Base-by-base conservation (phyloP, 495 filamentous ascomycete species). In the Podospora appendiculata region DNA sequence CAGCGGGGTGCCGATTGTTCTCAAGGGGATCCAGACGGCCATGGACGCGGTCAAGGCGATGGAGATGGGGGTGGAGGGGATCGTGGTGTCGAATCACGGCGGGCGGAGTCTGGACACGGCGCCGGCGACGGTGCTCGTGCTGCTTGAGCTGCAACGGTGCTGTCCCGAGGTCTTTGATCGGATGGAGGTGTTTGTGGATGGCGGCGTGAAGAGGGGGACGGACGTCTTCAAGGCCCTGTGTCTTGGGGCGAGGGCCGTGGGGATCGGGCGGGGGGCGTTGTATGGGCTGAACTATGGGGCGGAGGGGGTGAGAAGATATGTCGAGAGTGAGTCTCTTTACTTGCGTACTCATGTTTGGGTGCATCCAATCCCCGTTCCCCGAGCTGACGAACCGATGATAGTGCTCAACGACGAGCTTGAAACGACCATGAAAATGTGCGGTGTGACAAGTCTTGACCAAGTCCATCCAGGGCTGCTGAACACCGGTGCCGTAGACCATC, bases 361-460 rank as follows among this genome's bases (percentile, higher is more conserved):
- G 13, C n/a, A 12, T 16, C 41, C 13, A 18, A 14, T 42, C 11
- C 8, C n/a, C n/a, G 3, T 42, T 16, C 4, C 14, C 41, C 13
- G 40, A 41, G 3, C 16, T 25, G n/a, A 32, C 38, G 35, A 45
- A 35, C 48, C 45, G 16, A 38, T 12, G 5, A 39, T 36, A 87
- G 85, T 91, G 11, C 69, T 93, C 51, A 79, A 79, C 59, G 88
- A 91, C 58, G 89, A 92, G 60, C 66, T 92, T 34, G 81, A 86
- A 58, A 87, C 82, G 5, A 82, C 87, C 6, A 92, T 93, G 88
- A 78, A 82, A 38, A 83, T 89, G 69, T 82, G 78, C 53, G 88
- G 87, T 3, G 79, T 93, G 35, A 89, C 84, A 25, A 74, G 83
- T 50, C 69, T 92, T 8, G 75, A 79, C n/a, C 74, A 89, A 67